A percentile compares a stretch with the other conserved stretches of the same genome.
Evolutionary conservation across 345 rosid genomes (phyloP).

Genomic region (Brassica incana): DNA sequence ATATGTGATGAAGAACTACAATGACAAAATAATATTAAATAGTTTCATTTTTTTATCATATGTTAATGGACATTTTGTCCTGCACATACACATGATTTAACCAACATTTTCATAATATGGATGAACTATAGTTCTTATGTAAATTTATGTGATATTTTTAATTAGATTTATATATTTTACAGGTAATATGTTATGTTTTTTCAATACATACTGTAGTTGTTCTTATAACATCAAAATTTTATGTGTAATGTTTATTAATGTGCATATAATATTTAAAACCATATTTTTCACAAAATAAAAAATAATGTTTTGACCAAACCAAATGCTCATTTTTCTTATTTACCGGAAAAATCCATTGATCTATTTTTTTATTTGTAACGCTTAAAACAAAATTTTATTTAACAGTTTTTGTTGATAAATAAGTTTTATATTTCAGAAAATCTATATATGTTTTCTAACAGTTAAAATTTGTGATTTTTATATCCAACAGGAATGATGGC

Average conservation of each 20-base stretch:
- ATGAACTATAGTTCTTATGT: not conserved
- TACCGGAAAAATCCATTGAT: not conserved
- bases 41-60: not conserved
- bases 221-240: not conserved
- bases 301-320: not conserved
- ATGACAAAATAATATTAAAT: not conserved
- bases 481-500: not conserved
- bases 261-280: not conserved
- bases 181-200: not conserved
- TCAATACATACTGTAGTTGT: not conserved
- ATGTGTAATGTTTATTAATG: not conserved
- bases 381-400: not conserved
- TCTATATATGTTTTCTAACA: not conserved
- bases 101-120: not conserved
- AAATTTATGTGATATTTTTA: not conserved
- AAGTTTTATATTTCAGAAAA: not conserved
- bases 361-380: not conserved
- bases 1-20: not conserved
- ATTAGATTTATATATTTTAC: not conserved
- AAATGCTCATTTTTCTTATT: not conserved
- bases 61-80: not conserved
- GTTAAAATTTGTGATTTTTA: not conserved
- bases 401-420: not conserved
- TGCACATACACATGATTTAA: not conserved
- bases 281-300: not conserved